Evolutionary conservation across 805 yeast species (phyloP), one percentile per base, ranked within the genome.

Genomic region (Cyberlindnera meyerae): DNA sequence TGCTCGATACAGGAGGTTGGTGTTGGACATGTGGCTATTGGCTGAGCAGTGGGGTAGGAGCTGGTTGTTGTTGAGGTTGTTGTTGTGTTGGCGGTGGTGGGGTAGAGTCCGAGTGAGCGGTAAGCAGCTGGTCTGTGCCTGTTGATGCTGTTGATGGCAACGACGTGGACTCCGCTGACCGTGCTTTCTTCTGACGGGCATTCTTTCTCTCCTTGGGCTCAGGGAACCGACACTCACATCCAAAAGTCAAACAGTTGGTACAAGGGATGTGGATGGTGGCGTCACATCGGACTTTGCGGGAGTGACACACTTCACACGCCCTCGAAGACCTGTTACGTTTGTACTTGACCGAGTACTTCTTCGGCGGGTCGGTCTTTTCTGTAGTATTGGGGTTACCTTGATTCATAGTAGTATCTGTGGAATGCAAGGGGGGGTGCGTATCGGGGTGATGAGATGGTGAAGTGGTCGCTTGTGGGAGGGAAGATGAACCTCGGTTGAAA

Each of bases 221-320:
- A 1, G 88, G 89, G 34, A 82, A 66, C 24, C 65, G 63, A 61
- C 89, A 85, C 34, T 78, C 85, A 50, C 85, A 73, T 7, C 82
- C 80, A 57, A 80, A 82, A 4, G 82, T 79, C 24, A 73, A 66
- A 54, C 90, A 82, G 56, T 82, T 82, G 16, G 88, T 72, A 50
- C 84, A 77, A 0, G 82, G 83, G 51, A 66, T 65, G 37, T 63
- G 71, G 24, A 57, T 55, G 11, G 67, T 81, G 11, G 82, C 84
- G 52, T 80, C 86, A 60, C 94, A 83, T 24, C 88, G 71, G n/a
- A 83, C 93, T 50, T 83, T 83, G 24, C 93, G 65, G 7, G 80
- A 71, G 37, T 86, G 77, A 52, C 93, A 84, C n/a, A 82, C 82
- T 27, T 75, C 71, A 53, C 93, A 82, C 3, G 89, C 90, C 31